A percentile compares a stretch with the other conserved stretches of the same genome.
Conservation (phyloP, 495 filamentous ascomycete genomes). For the Cenococcum geophilum region DNA sequence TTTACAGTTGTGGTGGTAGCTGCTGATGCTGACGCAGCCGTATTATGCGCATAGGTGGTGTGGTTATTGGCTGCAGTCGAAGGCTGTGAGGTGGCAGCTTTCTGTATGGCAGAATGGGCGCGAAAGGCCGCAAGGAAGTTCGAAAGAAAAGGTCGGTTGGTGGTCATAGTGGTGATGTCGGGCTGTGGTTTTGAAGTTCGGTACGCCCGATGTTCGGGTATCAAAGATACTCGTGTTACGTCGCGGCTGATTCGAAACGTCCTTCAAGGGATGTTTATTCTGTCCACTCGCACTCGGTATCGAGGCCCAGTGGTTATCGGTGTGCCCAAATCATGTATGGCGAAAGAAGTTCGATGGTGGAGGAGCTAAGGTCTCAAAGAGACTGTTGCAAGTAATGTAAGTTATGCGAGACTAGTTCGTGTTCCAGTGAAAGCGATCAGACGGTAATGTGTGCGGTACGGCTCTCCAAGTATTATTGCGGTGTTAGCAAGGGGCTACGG, state of each 20-base stretch:
- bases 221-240: slow-evolving; percentile 1
- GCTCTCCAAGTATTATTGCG: neutral
- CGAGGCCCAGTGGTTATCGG: slow-evolving; percentile 5
- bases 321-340: slow-evolving; percentile 11
- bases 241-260: neutral
- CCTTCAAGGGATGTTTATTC: neutral
- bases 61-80: slow-evolving; percentile 35
- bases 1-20: slow-evolving; percentile 31
- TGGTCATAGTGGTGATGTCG: slow-evolving; percentile 47
- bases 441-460: neutral
- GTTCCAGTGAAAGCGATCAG: neutral
- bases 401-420: neutral
- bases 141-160: slow-evolving; percentile 76
- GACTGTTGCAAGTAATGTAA: slow-evolving; percentile 16
- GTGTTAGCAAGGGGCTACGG: neutral
- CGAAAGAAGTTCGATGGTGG: neutral
- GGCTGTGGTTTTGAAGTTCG: slow-evolving; percentile 3
- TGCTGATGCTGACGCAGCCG: slow-evolving; percentile 44
- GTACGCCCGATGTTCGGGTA: slow-evolving; percentile 15
- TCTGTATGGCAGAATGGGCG: slow-evolving; percentile 43
- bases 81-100: slow-evolving; percentile 35
- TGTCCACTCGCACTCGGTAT: slow-evolving; percentile 4
- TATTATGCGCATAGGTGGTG: slow-evolving; percentile 36
- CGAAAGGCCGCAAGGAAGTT: slow-evolving; percentile 85
- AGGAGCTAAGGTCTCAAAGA: neutral